These are phyloP conservation scores for Globisporangium recalcitrans DNA, from an alignment of 352 stramenopile species.

Conservation along the genomic window DNA sequence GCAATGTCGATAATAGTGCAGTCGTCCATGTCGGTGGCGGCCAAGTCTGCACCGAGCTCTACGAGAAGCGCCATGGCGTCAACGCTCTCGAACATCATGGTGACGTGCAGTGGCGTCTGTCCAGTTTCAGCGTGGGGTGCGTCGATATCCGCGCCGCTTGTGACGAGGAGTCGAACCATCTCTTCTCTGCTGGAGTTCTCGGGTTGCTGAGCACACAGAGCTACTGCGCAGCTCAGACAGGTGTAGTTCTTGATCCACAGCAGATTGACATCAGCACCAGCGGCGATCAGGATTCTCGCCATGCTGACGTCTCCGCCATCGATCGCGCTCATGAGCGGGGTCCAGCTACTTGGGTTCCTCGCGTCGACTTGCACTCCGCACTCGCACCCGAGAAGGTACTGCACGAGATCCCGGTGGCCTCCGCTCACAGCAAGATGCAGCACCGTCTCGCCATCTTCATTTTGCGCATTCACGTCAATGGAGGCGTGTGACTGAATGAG, in stretches of 20 bases:
- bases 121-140: background rate
- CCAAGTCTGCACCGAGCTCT: background rate
- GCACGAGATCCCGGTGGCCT: background rate
- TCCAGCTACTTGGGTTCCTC: background rate
- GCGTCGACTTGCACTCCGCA: background rate
- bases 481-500: background rate
- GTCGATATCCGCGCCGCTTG: background rate
- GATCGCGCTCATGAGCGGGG: constrained; percentile 10
- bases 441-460: background rate
- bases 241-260: constrained; percentile 3
- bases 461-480: background rate
- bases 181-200: background rate
- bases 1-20: background rate
- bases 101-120: constrained; percentile 4
- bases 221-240: constrained; percentile 4
- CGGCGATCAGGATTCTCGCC: background rate
- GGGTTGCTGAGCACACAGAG: background rate
- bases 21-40: background rate
- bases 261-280: background rate
- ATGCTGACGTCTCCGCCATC: background rate
- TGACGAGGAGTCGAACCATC: background rate
- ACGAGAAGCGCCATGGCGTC: background rate
- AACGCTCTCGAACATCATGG: background rate
- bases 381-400: background rate
- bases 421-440: background rate